phyloP scores from a whole-genome alignment of 2,329 filamentous ascomycete genomes.

The Onygenales sp. region DNA sequence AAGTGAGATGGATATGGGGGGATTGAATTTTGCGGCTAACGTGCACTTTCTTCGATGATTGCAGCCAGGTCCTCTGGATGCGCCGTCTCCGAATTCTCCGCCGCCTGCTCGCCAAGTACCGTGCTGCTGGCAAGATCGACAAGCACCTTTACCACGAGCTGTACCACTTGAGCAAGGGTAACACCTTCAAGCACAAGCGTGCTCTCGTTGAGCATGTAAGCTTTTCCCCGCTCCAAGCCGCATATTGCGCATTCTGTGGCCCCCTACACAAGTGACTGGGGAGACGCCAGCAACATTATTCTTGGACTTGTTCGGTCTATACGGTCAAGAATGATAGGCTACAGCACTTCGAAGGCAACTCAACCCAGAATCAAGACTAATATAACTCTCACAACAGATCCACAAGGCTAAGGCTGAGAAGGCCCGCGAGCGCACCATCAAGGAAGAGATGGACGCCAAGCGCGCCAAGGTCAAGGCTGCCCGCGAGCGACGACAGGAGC shows the following conservation, averaged over 20 bases:
- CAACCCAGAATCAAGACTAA: neutral
- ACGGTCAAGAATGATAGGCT: no score
- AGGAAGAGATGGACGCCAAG: conserved; percentile 99
- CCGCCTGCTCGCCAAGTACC: conserved; percentile 98
- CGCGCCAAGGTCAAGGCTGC: conserved; percentile 99
- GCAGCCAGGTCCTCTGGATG: conserved; percentile 97
- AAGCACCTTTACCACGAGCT: conserved; percentile 99
- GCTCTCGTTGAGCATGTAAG: conserved; percentile 99
- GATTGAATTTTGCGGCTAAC: conserved; percentile 5
- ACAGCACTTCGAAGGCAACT: no score
- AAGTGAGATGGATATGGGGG: neutral
- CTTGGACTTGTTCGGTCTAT: no score
- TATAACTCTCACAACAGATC: conserved; percentile 53
- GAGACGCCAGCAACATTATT: no score
- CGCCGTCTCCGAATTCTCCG: conserved; percentile 98
- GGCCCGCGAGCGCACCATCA: conserved; percentile 85
- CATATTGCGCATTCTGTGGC: neutral
- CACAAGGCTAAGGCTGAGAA: conserved; percentile 99
- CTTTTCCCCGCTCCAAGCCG: conserved; percentile 12
- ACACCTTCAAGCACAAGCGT: conserved; percentile 99
- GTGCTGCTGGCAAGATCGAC: conserved; percentile 99
- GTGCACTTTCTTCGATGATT: conserved; percentile 23
- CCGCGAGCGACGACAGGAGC: conserved; percentile 94
- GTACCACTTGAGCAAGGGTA: conserved; percentile 99
- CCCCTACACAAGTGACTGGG: no score